Conservation (phyloP, 164 flowering plant genomes). For the Malania oleifera region DNA sequence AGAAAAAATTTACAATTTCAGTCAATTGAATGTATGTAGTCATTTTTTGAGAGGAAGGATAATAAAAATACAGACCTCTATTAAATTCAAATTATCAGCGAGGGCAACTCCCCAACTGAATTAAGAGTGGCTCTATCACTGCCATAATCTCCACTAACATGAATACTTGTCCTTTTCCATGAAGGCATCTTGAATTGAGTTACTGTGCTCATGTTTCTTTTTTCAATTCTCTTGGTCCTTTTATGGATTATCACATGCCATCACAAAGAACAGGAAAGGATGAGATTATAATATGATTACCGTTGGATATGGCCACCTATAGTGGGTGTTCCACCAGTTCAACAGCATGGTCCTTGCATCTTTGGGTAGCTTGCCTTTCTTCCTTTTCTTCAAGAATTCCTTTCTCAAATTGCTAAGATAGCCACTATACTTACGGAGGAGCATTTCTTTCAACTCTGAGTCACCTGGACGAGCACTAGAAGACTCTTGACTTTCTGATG, state of each 20-base stretch:
- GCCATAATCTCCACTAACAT: no score
- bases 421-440: constrained; percentile 58
- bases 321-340: constrained; percentile 69
- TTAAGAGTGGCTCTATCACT: no score
- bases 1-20: no score
- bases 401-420: constrained; percentile 48
- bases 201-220: no score
- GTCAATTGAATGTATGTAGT: no score
- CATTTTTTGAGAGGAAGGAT: no score
- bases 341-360: constrained; percentile 40
- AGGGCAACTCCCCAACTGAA: no score
- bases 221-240: no score
- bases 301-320: constrained; percentile 79
- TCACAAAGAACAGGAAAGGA: neutral
- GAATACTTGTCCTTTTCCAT: no score
- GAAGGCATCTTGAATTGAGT: no score
- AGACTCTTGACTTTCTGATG: constrained; percentile 29
- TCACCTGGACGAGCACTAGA: constrained; percentile 16
- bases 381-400: constrained; percentile 55
- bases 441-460: constrained; percentile 48
- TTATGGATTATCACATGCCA: neutral
- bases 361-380: constrained; percentile 68
- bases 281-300: constrained; percentile 21
- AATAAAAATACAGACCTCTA: no score
- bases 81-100: no score